Conservation (phyloP, 2,329 filamentous ascomycete genomes). For the Ophiostoma sp. region DNA sequence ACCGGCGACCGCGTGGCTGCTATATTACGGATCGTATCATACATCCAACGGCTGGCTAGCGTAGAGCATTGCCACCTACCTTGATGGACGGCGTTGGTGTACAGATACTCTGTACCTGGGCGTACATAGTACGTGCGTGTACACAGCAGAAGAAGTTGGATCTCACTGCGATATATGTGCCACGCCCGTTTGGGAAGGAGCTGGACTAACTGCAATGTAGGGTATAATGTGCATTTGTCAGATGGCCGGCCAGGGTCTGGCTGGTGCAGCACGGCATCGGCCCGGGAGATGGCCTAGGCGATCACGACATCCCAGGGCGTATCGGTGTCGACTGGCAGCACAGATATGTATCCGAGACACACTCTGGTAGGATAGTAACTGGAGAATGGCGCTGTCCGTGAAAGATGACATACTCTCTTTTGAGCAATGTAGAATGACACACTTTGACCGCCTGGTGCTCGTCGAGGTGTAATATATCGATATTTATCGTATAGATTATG, state of each 20-base stretch:
- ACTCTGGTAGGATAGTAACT: not conserved
- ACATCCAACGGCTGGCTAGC: not conserved
- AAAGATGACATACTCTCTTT: not conserved
- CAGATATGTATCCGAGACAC: not conserved
- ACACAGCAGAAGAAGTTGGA: not conserved
- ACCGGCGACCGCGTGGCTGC: not conserved
- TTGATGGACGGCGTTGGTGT: not conserved
- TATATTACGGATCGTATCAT: not conserved
- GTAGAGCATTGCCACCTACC: not conserved
- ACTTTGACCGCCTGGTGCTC: too few relatives aligned
- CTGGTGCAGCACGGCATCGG: conserved; percentile 20
- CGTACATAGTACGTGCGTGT: not conserved
- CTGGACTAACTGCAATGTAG: not conserved
- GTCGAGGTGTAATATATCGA: too few relatives aligned
- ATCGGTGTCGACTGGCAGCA: not conserved
- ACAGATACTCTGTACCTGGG: not conserved
- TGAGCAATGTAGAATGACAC: too few relatives aligned
- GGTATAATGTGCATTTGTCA: conserved; percentile 15
- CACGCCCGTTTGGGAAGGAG: not conserved
- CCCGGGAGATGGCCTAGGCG: conserved; percentile 19
- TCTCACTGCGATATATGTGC: not conserved
- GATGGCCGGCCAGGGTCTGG: not conserved
- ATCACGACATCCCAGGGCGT: conserved; percentile 19
- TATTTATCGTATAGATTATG: too few relatives aligned
- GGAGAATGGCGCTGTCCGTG: not conserved